Percentiles rank a stretch among this genome's conserved stretches.
phyloP scores from a whole-genome alignment of 345 rosid genomes.

The Salix purpurea region DNA sequence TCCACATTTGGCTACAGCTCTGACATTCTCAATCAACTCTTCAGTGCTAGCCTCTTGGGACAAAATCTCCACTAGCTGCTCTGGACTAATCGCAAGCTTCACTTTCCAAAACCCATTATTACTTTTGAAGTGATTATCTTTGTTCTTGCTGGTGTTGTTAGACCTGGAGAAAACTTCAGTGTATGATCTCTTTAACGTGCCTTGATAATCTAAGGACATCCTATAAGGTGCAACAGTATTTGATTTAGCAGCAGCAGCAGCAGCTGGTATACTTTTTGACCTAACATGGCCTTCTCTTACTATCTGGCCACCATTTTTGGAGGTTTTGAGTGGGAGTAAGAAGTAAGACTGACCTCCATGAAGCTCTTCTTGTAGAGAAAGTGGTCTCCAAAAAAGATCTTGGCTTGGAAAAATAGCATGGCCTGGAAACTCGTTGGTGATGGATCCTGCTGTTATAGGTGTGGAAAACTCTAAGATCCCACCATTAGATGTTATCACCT shows the following conservation, averaged over 20 bases:
- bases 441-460: slow-evolving; percentile 52
- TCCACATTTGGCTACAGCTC: slow-evolving; percentile 69
- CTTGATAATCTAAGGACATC: slow-evolving; percentile 56
- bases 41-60: slow-evolving; percentile 57
- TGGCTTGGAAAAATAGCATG: slow-evolving; percentile 52
- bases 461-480: slow-evolving; percentile 57
- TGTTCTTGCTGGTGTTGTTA: not conserved
- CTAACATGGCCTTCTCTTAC: slow-evolving; percentile 56
- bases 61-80: slow-evolving; percentile 58
- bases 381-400: slow-evolving; percentile 50
- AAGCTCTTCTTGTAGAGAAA: slow-evolving; percentile 45
- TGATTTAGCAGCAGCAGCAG: not conserved
- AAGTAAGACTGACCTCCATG: slow-evolving; percentile 51
- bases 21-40: slow-evolving; percentile 69
- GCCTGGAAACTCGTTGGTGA: slow-evolving; percentile 54
- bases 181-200: slow-evolving; percentile 55
- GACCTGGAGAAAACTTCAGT: slow-evolving; percentile 53
- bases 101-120: slow-evolving; percentile 69
- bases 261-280: slow-evolving; percentile 54
- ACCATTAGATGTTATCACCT: slow-evolving; percentile 53
- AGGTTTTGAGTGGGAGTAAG: slow-evolving; percentile 38
- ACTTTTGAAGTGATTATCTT: not conserved
- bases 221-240: slow-evolving; percentile 46
- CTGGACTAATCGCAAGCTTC: slow-evolving; percentile 67
- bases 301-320: slow-evolving; percentile 16